Evolutionary conservation across 1,139 yeast genomes (phyloP), one percentile per base, ranked within the genome.

Genomic region (Debaryomyces sp.): DNA sequence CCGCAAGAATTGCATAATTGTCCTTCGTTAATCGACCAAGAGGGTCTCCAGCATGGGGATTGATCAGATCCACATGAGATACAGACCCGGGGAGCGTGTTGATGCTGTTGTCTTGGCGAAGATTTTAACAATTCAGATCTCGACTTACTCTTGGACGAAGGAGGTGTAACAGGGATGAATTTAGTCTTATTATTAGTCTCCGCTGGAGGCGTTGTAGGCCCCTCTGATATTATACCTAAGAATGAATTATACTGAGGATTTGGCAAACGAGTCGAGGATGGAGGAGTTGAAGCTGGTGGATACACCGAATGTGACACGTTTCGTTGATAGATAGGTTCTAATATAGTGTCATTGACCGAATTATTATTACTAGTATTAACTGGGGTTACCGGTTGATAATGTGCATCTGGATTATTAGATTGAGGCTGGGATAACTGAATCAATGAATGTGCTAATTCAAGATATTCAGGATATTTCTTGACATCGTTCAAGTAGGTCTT

Each of bases 21-120:
- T 13, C 97, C 98, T 52, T 87, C 90, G 59, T 84, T 80, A 42
- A 78, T 73, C 3, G 95, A 85, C 99, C 99, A 94, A 6, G 96
- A 87, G 2, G 99, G 99, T 64, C 99, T 82, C 99, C 99, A 94
- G 68, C 99, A 94, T 9, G 99, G 99, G 10, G 96, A 89, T 58
- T 88, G 96, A 54, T 86, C 89, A 1, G 95, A 84, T 10, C 92
- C 91, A 70, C 99, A 94, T 5, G 97, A 89, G 29, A 94, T 85
- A 66, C 99, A 94, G 50, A 81, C 79, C 58, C 92, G 76, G 35
- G 68, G 63, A 39, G 70, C 68, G 46, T 66, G 71, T 47, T 57
- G 60, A 30, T 54, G 59, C 46, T 57, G 60, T 30, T 54, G 59
- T 49, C 62, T 65, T 22, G 75, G 70, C 4, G 79, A 78, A 12